Percentiles rank a stretch among this genome's conserved stretches.
phyloP scores from a whole-genome alignment of 805 yeast species.

The Cyberlindnera saturnus region DNA sequence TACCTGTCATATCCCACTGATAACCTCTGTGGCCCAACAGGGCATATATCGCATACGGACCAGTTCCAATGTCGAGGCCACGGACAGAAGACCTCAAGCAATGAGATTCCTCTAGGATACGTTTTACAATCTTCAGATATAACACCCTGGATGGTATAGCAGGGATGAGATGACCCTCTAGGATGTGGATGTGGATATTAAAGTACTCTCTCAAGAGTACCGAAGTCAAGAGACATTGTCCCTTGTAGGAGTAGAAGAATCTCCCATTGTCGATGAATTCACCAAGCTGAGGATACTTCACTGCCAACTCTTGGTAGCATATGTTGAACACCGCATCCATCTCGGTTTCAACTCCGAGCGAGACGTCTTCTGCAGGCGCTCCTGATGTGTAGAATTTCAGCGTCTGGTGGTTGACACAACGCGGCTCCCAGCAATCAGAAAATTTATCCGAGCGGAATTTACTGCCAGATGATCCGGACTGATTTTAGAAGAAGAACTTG shows the following conservation, averaged over 20 bases:
- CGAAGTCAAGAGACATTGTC: constrained; percentile 15
- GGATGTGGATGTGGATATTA: constrained; percentile 2
- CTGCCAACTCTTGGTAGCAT: constrained; percentile 1
- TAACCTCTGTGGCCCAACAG: constrained; percentile 28
- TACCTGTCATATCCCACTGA: constrained; percentile 30
- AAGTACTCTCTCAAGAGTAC: constrained; percentile 10
- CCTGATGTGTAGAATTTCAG: no score
- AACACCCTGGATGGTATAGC: constrained; percentile 13
- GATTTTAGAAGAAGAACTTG: no score
- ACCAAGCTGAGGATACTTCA: constrained; percentile 1
- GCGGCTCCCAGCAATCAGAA: no score
- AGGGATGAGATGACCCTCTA: constrained; percentile 14
- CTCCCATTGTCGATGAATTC: not conserved
- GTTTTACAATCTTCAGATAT: constrained; percentile 7
- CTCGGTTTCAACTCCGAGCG: no score
- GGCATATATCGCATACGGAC: constrained; percentile 43
- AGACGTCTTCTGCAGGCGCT: no score
- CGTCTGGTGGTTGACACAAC: no score
- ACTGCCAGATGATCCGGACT: no score
- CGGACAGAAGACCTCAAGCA: not conserved
- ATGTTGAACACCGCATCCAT: not conserved
- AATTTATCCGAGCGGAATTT: no score
- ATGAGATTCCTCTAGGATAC: constrained; percentile 9
- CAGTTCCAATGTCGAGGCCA: constrained; percentile 45
- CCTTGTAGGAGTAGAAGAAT: constrained; percentile 6